Conservation (phyloP, 176 grass and related monocot species). For the Oryza punctata region DNA sequence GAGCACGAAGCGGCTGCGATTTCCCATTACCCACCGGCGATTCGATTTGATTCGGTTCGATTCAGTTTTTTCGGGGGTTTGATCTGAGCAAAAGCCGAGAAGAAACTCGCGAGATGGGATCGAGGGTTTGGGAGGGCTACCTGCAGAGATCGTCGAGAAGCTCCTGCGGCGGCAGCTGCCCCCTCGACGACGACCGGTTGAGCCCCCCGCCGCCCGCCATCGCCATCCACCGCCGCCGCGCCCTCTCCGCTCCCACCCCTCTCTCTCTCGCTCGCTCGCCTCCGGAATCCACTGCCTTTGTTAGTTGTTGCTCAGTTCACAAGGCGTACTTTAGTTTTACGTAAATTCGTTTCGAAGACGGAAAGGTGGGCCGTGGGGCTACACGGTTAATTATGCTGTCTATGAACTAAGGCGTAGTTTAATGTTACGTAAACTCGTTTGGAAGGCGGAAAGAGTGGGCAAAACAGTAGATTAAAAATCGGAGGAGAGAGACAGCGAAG, state of each 20-base stretch:
- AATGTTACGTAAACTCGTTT: accelerated
- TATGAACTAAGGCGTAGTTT: accelerated
- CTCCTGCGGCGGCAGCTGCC: slow-evolving; percentile 73
- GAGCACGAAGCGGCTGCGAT: slow-evolving; percentile 82
- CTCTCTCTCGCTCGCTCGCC: background rate
- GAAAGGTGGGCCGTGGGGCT: background rate
- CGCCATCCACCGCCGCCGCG: slow-evolving; percentile 41
- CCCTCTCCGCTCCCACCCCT: background rate
- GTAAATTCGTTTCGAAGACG: background rate
- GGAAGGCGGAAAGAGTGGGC: background rate
- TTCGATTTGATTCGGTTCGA: background rate
- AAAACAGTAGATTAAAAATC: slow-evolving; percentile 33
- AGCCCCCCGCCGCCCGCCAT: slow-evolving; percentile 57
- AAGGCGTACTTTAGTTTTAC: accelerated
- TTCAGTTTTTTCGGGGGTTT: slow-evolving; percentile 17
- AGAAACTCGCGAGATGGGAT: slow-evolving; percentile 6
- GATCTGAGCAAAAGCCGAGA: slow-evolving; percentile 27
- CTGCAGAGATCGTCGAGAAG: slow-evolving; percentile 99
- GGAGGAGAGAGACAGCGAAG: slow-evolving; percentile 2
- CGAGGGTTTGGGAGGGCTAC: slow-evolving; percentile 34
- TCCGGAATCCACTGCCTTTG: background rate
- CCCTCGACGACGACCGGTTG: slow-evolving; percentile 49
- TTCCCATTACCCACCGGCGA: background rate
- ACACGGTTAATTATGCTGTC: background rate
- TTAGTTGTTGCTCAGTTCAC: background rate